Evolutionary conservation across 345 rosid species (phyloP).

Genomic region (Triadica sebifera): DNA sequence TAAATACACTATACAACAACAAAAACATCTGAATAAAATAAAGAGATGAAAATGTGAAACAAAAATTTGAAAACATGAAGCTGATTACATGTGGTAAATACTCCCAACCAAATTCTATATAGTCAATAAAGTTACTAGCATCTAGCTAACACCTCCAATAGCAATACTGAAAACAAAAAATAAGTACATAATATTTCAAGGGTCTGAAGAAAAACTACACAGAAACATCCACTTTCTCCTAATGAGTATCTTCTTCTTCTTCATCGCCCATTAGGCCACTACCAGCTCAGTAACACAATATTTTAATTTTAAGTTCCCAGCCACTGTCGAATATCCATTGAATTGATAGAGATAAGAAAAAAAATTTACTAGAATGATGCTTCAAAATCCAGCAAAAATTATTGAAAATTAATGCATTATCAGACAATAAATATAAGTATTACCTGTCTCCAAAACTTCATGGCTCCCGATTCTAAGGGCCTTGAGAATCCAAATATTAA

Average conservation of each 20-base stretch:
- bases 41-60: not conserved
- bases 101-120: not conserved
- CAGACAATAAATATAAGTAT: not conserved
- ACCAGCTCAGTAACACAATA: not conserved
- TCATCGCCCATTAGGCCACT: not conserved
- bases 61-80: not conserved
- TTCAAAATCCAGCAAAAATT: not conserved
- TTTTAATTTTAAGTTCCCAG: not conserved
- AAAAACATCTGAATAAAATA: not conserved
- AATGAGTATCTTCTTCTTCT: not conserved
- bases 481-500: not conserved
- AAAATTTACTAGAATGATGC: not conserved
- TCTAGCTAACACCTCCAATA: not conserved
- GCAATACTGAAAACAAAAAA: not conserved
- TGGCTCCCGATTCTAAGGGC: not conserved
- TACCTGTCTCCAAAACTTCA: constrained; percentile 7
- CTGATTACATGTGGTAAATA: not conserved
- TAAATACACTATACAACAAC: not conserved
- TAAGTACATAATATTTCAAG: not conserved
- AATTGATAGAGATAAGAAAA: not conserved
- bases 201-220: not conserved
- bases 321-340: not conserved
- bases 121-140: not conserved
- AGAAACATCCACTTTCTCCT: not conserved
- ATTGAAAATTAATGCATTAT: not conserved